These are phyloP conservation scores for Xerocomus potaroensis DNA, from an alignment of 768 basidiomycete species.

Conservation along the genomic window DNA sequence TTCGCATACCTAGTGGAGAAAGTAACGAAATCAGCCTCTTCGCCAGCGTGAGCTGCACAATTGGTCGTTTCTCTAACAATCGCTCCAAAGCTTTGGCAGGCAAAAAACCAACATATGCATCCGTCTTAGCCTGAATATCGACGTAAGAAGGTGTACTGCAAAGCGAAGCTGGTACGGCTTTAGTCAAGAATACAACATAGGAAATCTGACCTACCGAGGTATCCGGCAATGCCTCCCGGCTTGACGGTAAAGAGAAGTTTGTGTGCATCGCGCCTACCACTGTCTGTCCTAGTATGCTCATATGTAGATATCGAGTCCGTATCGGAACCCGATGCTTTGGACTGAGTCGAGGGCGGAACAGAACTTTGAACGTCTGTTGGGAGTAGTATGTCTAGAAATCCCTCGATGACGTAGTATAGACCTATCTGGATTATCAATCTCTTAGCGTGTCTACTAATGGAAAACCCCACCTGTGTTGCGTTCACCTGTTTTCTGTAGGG, in stretches of 20 bases:
- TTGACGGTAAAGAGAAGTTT: constrained; percentile 92
- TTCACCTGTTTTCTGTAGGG: constrained; percentile 86
- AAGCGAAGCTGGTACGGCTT: constrained; percentile 60
- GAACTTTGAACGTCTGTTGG: constrained; percentile 35
- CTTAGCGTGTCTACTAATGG: neutral
- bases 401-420: constrained; percentile 93
- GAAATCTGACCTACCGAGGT: constrained; percentile 60
- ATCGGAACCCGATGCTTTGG: constrained; percentile 23
- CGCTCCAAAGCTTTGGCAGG: constrained; percentile 85
- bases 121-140: constrained; percentile 94
- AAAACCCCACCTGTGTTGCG: constrained; percentile 65
- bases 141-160: constrained; percentile 93
- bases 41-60: constrained; percentile 91
- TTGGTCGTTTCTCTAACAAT: constrained; percentile 89
- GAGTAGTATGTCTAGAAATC: constrained; percentile 88
- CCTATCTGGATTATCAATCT: constrained; percentile 37
- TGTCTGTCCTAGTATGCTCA: constrained; percentile 27
- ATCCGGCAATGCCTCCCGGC: constrained; percentile 96
- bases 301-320: constrained; percentile 37
- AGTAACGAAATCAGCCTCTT: constrained; percentile 94
- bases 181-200: neutral
- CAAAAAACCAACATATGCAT: constrained; percentile 96
- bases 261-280: constrained; percentile 35
- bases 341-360: constrained; percentile 9
- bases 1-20: constrained; percentile 77